Conservation (phyloP, 164 flowering plant species). For the Warburgia ugandensis region DNA sequence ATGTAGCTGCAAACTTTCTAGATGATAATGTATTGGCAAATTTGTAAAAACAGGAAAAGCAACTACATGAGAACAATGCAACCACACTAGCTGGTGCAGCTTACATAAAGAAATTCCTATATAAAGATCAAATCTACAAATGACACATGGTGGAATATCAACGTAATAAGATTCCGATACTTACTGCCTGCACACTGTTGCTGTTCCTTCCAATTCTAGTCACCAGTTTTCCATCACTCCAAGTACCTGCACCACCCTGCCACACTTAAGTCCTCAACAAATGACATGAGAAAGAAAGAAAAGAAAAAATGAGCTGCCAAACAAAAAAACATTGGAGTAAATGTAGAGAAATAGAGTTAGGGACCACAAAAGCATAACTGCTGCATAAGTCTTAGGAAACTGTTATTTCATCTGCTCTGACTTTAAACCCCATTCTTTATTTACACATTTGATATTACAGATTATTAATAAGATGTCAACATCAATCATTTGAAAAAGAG, state of each 20-base stretch:
- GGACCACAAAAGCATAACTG: neutral
- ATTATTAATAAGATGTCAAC: no score
- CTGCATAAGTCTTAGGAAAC: no score
- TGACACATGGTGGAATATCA: neutral
- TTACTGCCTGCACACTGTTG: conserved; percentile 68
- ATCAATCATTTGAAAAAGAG: no score
- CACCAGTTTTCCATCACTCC: conserved; percentile 99
- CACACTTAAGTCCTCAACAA: conserved; percentile 57
- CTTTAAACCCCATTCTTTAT: no score
- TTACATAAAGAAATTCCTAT: no score
- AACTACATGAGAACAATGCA: no score
- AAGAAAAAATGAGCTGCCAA: neutral
- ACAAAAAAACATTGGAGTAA: neutral
- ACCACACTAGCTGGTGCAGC: no score
- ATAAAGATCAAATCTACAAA: neutral
- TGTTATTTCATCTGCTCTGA: no score
- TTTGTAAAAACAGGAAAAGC: no score
- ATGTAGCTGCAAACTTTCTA: no score
- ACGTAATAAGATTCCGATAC: conserved; percentile 15
- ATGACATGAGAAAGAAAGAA: conserved; percentile 12
- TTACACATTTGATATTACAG: no score
- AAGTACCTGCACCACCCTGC: conserved; percentile 99
- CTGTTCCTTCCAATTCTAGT: conserved; percentile 96
- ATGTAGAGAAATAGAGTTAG: neutral
- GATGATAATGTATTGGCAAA: no score